Base-by-base conservation (phyloP, 306 rosid genomes). In the Hippophae rhamnoides region DNA sequence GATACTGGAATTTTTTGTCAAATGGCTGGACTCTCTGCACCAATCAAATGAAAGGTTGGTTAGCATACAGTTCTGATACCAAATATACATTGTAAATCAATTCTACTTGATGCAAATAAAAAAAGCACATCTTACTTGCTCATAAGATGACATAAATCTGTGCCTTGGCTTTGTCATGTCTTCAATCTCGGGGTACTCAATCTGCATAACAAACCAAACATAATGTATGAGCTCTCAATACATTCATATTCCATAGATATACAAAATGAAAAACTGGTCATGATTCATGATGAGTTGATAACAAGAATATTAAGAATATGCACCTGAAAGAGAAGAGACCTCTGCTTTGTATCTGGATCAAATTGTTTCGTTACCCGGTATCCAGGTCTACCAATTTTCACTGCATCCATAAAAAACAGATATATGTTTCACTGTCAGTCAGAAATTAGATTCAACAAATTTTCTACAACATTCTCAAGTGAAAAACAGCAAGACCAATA, bases 161-260 rank as follows among this genome's bases (percentile, higher is more conserved):
- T 92, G 98, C 66, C 98, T 85, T 8, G 96, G 98, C 79, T 83
- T 92, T 2, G 85, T 64, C 7, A 78, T 82, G 74, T 92, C 98
- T 80, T 87, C 98, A 72, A 92, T 92, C 69, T 92, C 98, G 48
- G 98, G 98, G 74, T 85, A 92, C 70, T 92, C 98, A 74, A 92
- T 92, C 98, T 92, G 69, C 78, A 71, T 3, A 10, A 47, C 63
- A 63, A 0, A 58, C 40, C 40, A 43, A 47, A 10, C 52, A 41
- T 5, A 11, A 48, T 54, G 25, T 13, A 53, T 26, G 0, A 43
- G 5, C 12, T 41, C 47, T 40, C 26, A 18, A 46, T 9, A 41
- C 6, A 70, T 10, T 7, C 26, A 13, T 49, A 49, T 5, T 12
- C 8, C 8, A 5, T 49, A 12, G n/a, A 2, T 12, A 2, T 12